Evolutionary conservation across 1,284 basidiomycete species (phyloP).

Genomic region (Cutaneotrichosporon curvatum): DNA sequence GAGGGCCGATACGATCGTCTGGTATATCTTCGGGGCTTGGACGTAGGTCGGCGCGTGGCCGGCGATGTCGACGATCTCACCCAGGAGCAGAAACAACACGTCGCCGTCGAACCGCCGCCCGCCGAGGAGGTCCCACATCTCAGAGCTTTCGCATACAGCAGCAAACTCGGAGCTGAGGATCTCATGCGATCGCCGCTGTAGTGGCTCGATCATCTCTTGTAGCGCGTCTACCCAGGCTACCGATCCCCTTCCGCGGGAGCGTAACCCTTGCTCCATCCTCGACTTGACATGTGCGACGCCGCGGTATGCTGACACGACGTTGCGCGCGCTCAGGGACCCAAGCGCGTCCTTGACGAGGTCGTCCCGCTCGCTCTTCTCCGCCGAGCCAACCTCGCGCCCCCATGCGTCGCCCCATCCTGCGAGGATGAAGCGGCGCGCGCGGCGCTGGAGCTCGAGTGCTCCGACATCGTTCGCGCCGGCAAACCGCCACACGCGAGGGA

Average conservation of each 20-base stretch:
- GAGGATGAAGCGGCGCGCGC: slow-evolving; percentile 65
- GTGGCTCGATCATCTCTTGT: slow-evolving; percentile 57
- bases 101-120: slow-evolving; percentile 63
- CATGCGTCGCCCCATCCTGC: slow-evolving; percentile 77
- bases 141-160: slow-evolving; percentile 58
- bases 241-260: slow-evolving; percentile 42
- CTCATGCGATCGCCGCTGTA: slow-evolving; percentile 57
- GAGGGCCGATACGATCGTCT: slow-evolving; percentile 67
- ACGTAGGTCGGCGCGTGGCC: slow-evolving; percentile 50
- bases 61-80: slow-evolving; percentile 54
- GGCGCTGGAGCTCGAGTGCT: slow-evolving; percentile 61
- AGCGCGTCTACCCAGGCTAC: slow-evolving; percentile 63
- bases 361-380: slow-evolving; percentile 62
- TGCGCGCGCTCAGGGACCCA: slow-evolving; percentile 58
- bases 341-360: slow-evolving; percentile 62
- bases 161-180: slow-evolving; percentile 55
- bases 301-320: slow-evolving; percentile 56
- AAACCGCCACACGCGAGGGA: slow-evolving; percentile 73
- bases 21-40: slow-evolving; percentile 60
- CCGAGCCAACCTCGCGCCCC: slow-evolving; percentile 70
- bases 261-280: slow-evolving; percentile 29
- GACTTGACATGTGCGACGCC: slow-evolving; percentile 23
- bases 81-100: slow-evolving; percentile 62
- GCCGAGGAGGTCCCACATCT: slow-evolving; percentile 66
- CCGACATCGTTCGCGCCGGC: slow-evolving; percentile 65